A percentile compares a stretch with the other conserved stretches of the same genome.
phyloP scores from a whole-genome alignment of 1,284 basidiomycete genomes.

The Ceratobasidium theobromae region DNA sequence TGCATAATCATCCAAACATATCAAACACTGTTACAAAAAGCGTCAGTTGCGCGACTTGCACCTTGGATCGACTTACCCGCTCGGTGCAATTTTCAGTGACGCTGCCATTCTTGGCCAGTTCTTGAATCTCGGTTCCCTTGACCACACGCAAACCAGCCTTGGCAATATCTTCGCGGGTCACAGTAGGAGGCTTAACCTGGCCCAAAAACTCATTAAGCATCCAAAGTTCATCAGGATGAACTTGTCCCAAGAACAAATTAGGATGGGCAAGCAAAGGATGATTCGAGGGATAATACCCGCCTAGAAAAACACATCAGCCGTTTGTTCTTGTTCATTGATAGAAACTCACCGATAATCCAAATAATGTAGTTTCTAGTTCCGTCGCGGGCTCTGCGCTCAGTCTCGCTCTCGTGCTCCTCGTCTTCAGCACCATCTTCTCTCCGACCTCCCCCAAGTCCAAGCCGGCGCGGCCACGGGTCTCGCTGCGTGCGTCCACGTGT shows the following conservation, averaged over 20 bases:
- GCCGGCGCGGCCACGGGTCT: neutral
- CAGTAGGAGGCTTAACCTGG: conserved; percentile 76
- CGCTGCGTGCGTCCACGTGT: neutral
- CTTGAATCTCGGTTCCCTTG: conserved; percentile 54
- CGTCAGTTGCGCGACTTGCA: neutral
- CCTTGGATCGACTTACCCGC: conserved; percentile 52
- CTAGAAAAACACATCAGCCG: conserved; percentile 45
- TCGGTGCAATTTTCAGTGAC: conserved; percentile 77
- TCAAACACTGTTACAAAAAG: conserved; percentile 65
- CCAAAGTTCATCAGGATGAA: conserved; percentile 71
- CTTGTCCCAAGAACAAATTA: conserved; percentile 58
- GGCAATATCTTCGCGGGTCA: conserved; percentile 76
- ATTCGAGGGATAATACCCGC: conserved; percentile 79
- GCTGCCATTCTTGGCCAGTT: conserved; percentile 59
- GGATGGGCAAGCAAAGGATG: conserved; percentile 81
- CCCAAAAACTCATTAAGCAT: conserved; percentile 76
- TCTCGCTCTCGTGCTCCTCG: neutral
- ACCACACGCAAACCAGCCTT: conserved; percentile 75
- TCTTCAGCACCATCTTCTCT: neutral
- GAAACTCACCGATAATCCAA: conserved; percentile 35
- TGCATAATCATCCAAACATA: conserved; percentile 82
- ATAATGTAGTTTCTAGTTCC: conserved; percentile 37
- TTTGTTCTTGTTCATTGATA: neutral
- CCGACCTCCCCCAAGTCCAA: neutral
- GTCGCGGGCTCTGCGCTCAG: conserved; percentile 19